Evolutionary conservation across 2,329 filamentous ascomycete genomes (phyloP).

Genomic region (Albophoma yamanashiensis): DNA sequence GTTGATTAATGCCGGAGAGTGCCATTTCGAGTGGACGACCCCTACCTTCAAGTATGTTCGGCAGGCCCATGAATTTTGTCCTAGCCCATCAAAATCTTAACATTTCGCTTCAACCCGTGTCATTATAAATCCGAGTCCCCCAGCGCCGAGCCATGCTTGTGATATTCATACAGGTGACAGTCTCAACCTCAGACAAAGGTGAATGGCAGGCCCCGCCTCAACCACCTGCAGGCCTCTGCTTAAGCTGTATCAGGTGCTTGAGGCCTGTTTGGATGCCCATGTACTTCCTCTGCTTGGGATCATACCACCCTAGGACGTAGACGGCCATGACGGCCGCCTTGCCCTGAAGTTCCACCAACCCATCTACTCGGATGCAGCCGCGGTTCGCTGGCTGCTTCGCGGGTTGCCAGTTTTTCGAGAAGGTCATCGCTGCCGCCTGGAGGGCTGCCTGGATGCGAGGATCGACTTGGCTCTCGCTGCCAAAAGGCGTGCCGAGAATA

Average conservation of each 20-base stretch:
- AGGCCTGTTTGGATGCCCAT: conserved; percentile 29
- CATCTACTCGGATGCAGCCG: conserved; percentile 41
- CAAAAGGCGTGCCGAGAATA: conserved; percentile 14
- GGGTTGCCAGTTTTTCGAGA: conserved; percentile 35
- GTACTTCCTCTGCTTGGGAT: conserved; percentile 41
- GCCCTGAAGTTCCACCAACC: conserved; percentile 42
- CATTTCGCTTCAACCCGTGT: conserved; percentile 9
- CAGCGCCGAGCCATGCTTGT: conserved; percentile 14
- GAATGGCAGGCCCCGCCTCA: conserved; percentile 3
- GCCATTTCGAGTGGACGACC: background rate
- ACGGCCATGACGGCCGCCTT: conserved; percentile 35
- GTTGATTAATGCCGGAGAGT: background rate
- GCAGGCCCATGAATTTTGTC: background rate
- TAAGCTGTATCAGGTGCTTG: conserved; percentile 30
- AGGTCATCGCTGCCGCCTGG: conserved; percentile 22
- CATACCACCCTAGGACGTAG: conserved; percentile 42
- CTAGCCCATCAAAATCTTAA: no score
- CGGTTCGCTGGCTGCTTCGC: conserved; percentile 31
- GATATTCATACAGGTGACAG: background rate
- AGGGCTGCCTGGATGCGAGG: conserved; percentile 20
- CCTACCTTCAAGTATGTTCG: no score
- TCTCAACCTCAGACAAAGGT: background rate
- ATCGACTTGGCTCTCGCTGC: conserved; percentile 21
- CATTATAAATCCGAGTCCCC: conserved; percentile 14
- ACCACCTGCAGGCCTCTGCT: conserved; percentile 22